Evolutionary conservation across 352 stramenopile genomes (phyloP).

Genomic region (Phytophthora boehmeriae): DNA sequence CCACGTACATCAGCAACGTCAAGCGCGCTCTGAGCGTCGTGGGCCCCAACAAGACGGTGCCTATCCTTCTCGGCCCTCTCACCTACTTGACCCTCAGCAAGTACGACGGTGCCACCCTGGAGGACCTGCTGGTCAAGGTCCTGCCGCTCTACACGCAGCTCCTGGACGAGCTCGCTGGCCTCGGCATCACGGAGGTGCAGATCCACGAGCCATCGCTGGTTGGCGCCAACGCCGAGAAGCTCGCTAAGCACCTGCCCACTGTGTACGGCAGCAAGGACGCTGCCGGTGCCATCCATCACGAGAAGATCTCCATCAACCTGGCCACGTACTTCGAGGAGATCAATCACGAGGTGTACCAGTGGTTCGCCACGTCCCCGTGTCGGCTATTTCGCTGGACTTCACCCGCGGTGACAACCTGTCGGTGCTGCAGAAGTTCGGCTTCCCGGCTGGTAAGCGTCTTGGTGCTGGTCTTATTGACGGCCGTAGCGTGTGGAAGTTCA

Average conservation of each 20-base stretch:
- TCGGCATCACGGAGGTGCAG: constrained; percentile 89
- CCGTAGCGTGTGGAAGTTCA: constrained; percentile 92
- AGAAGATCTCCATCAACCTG: constrained; percentile 71
- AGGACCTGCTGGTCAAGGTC: constrained; percentile 71
- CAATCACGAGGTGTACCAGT: constrained; percentile 88
- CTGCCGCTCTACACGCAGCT: constrained; percentile 85
- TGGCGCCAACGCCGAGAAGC: constrained; percentile 58
- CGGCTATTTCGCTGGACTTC: constrained; percentile 91
- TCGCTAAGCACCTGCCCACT: constrained; percentile 58
- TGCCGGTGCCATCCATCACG: constrained; percentile 66
- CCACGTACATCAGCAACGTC: constrained; percentile 66
- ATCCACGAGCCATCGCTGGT: constrained; percentile 93
- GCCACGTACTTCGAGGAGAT: constrained; percentile 93
- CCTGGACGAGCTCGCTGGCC: constrained; percentile 64
- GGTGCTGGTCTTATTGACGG: constrained; percentile 90
- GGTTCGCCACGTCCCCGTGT: constrained; percentile 79
- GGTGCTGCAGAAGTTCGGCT: constrained; percentile 87
- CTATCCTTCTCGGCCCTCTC: constrained; percentile 82
- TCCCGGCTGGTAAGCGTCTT: constrained; percentile 85
- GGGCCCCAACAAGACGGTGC: constrained; percentile 83
- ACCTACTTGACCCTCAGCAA: constrained; percentile 86
- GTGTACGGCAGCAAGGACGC: constrained; percentile 73
- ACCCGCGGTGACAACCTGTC: constrained; percentile 88
- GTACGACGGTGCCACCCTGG: constrained; percentile 77
- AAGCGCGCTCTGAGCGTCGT: constrained; percentile 82